Evolutionary conservation across 2,329 filamentous ascomycete species (phyloP).

Genomic region (Talaromyces atroroseus): DNA sequence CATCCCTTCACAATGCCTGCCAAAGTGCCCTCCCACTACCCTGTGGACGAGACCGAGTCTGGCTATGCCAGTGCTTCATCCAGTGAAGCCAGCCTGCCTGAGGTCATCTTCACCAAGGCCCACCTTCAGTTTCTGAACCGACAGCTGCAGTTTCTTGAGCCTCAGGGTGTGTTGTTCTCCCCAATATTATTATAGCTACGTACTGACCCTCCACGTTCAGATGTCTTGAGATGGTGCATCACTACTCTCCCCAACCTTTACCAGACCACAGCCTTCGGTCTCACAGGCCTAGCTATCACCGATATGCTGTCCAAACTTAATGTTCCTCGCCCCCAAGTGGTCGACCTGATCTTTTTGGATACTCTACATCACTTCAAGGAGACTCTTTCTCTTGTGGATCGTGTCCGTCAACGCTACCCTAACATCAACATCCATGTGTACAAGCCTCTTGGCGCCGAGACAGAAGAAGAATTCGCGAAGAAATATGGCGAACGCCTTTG

Average conservation of each 20-base stretch:
- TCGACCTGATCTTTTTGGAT: conserved; percentile 66
- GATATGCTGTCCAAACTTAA: conserved; percentile 58
- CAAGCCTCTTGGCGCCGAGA: conserved; percentile 73
- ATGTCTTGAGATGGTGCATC: conserved; percentile 88
- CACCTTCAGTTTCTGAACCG: conserved; percentile 88
- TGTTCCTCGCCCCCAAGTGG: conserved; percentile 44
- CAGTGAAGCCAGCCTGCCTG: conserved; percentile 60
- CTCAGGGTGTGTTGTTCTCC: conserved; percentile 52
- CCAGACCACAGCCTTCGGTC: conserved; percentile 77
- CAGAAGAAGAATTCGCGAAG: conserved; percentile 68
- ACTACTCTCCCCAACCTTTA: conserved; percentile 84
- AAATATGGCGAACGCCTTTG: conserved; percentile 79
- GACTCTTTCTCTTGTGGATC: conserved; percentile 67
- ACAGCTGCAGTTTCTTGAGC: conserved; percentile 80
- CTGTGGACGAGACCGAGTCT: conserved; percentile 73
- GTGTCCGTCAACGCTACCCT: conserved; percentile 70
- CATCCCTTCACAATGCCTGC: conserved; percentile 29
- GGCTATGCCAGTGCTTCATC: conserved; percentile 64
- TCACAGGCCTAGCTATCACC: conserved; percentile 74
- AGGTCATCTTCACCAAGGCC: conserved; percentile 77
- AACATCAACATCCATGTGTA: conserved; percentile 79
- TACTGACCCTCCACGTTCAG: conserved; percentile 36
- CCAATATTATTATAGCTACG: conserved; percentile 7
- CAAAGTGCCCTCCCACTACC: conserved; percentile 32
- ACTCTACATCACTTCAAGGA: conserved; percentile 78